phyloP scores from a whole-genome alignment of 768 basidiomycete species.

The Hericium erinaceus region DNA sequence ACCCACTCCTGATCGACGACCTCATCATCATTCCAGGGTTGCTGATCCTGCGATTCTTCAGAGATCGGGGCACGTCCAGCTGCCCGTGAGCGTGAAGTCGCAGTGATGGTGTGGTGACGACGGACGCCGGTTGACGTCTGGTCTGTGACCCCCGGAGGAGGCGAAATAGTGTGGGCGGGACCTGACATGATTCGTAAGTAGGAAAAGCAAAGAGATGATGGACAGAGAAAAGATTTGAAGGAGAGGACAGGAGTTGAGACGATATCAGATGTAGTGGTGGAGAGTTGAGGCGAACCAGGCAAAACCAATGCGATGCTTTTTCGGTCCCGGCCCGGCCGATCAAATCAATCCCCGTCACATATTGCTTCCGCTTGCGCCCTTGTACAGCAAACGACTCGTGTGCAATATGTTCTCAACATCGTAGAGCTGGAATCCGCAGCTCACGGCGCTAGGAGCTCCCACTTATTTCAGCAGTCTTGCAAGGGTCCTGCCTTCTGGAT shows the following conservation, averaged over 20 bases:
- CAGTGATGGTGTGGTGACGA: constrained; percentile 16
- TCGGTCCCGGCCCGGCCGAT: not conserved
- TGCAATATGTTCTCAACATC: no score
- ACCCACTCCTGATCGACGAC: constrained; percentile 10
- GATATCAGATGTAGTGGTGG: not conserved
- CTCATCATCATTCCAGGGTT: constrained; percentile 11
- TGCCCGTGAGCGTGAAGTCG: constrained; percentile 10
- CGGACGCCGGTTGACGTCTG: constrained; percentile 8
- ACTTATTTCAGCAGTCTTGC: not conserved
- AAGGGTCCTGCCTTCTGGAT: not conserved
- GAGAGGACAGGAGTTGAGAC: not conserved
- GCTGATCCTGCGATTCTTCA: constrained; percentile 13
- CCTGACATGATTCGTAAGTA: constrained; percentile 6
- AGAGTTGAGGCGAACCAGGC: not conserved
- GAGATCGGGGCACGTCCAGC: constrained; percentile 11
- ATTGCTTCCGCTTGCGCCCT: not conserved
- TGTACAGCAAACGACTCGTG: no score
- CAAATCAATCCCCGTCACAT: not conserved
- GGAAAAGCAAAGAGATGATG: not conserved
- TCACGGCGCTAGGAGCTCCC: not conserved
- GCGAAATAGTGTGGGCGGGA: constrained; percentile 10
- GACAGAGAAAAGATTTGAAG: not conserved
- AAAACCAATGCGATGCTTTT: not conserved
- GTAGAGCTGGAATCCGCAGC: not conserved
- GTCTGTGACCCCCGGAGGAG: constrained; percentile 4